phyloP scores from a whole-genome alignment of 129 eudicot genomes.

The Cynara cardunculus region DNA sequence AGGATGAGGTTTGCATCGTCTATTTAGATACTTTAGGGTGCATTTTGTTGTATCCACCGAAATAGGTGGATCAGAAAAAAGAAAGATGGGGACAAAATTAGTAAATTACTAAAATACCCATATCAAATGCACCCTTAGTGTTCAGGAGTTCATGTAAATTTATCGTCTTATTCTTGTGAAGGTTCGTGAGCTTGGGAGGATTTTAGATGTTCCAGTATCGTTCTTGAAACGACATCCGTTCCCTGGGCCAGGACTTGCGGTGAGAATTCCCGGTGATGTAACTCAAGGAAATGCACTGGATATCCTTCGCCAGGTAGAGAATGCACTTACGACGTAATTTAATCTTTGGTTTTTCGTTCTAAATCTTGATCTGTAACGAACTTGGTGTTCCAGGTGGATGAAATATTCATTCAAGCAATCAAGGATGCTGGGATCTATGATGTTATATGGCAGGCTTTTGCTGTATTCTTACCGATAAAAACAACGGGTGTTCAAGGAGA shows the following conservation, averaged over 20 bases:
- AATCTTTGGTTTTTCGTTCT: too few relatives aligned
- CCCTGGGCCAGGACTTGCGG: constrained; percentile 98
- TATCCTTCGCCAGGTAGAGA: constrained; percentile 71
- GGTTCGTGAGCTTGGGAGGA: constrained; percentile 94
- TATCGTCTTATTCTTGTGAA: constrained; percentile 7
- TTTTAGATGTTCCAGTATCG: constrained; percentile 64
- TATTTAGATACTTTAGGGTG: not conserved
- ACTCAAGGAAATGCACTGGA: constrained; percentile 90
- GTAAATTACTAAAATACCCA: not conserved
- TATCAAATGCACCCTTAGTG: not conserved
- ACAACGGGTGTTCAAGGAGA: constrained; percentile 99
- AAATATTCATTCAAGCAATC: constrained; percentile 83
- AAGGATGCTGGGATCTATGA: constrained; percentile 91
- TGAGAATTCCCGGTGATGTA: constrained; percentile 87
- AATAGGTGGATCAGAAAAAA: too few relatives aligned
- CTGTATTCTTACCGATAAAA: constrained; percentile 66
- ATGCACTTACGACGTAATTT: not conserved
- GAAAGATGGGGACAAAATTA: not conserved
- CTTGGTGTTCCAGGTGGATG: constrained; percentile 58
- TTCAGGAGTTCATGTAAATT: not conserved
- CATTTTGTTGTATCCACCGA: too few relatives aligned
- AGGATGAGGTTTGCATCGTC: constrained; percentile 71
- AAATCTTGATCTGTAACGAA: not conserved
- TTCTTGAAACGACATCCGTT: constrained; percentile 93
- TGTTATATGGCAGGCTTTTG: constrained; percentile 96